Evolutionary conservation across 352 stramenopile species (phyloP), one percentile per base, ranked within the genome.

Genomic region (Phytophthora hibernalis): DNA sequence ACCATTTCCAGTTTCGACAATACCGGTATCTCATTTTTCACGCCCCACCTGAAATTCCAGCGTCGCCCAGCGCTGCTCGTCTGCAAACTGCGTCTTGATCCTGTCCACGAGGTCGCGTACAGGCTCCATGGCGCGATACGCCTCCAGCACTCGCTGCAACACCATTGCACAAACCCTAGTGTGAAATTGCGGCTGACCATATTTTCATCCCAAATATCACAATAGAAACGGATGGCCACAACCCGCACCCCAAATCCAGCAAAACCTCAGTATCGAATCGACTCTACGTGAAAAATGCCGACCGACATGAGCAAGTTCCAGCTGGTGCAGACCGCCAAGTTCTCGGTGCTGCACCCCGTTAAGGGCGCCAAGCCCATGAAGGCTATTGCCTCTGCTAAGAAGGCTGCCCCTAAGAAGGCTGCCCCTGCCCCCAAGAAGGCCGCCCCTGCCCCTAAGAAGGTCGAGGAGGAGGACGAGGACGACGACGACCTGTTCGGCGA

Each of bases 321-420:
- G 69, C 68, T 89, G 48, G 77, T 89, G 60, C 70, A 85, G 70
- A 89, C 80, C 58, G 70, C 80, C 76, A 89, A 89, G 80, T 89
- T 76, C 70, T 86, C 80, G 51, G 80, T 89, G 59, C 49, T 89
- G 53, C 80, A 89, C 74, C 80, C 80, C 5, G 43, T 33, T 44
- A 87, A 83, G 66, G 80, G 75, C 49, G 72, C 71, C 35, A 89
- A 89, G 77, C 77, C 80, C 55, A 89, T 89, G 77, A 88, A 88
- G 69, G 13, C 69, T 37, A 69, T 82, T 33, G 75, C 66, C 11
- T 69, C 59, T 26, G 70, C 66, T n/a, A 76, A 76, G 59, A 77
- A 70, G 59, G 65, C 62, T 11, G 67, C 43, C 15, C 64, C 65
- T 48, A 79, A 76, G 61, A 69, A 68, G 43, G 59, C 63, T 5